These are phyloP conservation scores for Saccharomycopsis amapae DNA, from an alignment of 805 yeast genomes.

Conservation along the genomic window DNA sequence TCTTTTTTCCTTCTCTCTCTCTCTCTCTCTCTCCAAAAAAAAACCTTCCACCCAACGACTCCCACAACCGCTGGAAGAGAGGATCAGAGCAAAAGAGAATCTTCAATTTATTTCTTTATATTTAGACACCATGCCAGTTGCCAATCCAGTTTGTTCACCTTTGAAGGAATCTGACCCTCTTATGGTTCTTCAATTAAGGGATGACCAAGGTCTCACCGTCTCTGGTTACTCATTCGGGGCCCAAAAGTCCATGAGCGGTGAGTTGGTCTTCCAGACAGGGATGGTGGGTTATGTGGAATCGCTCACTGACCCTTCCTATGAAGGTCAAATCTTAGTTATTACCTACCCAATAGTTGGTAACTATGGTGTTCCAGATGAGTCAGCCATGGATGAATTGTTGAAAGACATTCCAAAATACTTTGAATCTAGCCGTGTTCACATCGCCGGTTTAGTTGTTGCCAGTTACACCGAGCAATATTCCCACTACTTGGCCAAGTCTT, in stretches of 20 bases:
- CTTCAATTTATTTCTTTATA: neutral
- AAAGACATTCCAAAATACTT: constrained; percentile 82
- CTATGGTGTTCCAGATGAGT: constrained; percentile 96
- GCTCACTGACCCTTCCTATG: constrained; percentile 95
- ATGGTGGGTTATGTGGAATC: constrained; percentile 99
- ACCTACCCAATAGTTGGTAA: constrained; percentile 97
- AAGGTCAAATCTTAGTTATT: constrained; percentile 93
- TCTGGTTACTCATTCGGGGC: constrained; percentile 99
- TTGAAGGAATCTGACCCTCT: constrained; percentile 77
- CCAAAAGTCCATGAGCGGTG: constrained; percentile 83
- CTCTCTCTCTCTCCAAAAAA: constrained; percentile 37
- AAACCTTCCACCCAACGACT: constrained; percentile 26
- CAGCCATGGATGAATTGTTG: constrained; percentile 63
- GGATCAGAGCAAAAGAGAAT: constrained; percentile 13
- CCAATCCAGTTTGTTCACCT: constrained; percentile 11
- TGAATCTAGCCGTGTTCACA: constrained; percentile 86
- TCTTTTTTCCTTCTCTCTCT: constrained; percentile 28
- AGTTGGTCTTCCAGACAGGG: constrained; percentile 98
- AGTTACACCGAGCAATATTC: constrained; percentile 95
- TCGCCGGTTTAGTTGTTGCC: constrained; percentile 95
- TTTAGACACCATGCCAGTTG: constrained; percentile 7
- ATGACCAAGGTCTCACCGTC: constrained; percentile 58
- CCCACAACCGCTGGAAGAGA: constrained; percentile 11
- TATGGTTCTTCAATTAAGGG: constrained; percentile 82
- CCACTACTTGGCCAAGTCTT: constrained; percentile 87